Conservation (phyloP, 129 eudicot genomes). For the Lactuca saligna region DNA sequence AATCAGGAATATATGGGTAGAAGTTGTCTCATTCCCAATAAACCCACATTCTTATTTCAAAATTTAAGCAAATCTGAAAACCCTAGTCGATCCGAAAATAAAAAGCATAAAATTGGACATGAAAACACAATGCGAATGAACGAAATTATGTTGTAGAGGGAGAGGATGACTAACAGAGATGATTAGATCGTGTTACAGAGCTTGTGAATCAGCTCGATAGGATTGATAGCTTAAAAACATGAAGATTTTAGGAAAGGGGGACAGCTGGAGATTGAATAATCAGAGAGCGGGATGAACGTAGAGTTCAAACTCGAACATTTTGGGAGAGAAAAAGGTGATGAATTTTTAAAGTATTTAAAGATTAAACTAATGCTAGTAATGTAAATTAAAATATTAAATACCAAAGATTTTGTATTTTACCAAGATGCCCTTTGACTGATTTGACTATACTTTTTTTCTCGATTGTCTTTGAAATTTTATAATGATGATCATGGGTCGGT, state of each 20-base stretch:
- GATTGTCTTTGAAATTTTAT: not conserved
- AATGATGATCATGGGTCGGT: too few relatives aligned
- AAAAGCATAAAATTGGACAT: conserved; percentile 10
- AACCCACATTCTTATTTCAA: conserved; percentile 10
- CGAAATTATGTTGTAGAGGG: not conserved
- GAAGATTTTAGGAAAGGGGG: conserved; percentile 7
- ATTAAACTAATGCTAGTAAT: conserved; percentile 29
- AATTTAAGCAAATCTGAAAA: conserved; percentile 18
- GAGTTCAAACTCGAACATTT: conserved; percentile 43
- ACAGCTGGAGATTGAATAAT: conserved; percentile 28
- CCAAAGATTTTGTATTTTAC: conserved; percentile 24
- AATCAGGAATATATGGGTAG: conserved; percentile 9
- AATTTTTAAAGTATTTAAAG: conserved; percentile 16
- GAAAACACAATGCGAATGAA: not conserved
- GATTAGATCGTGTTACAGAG: conserved; percentile 6
- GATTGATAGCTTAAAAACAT: conserved; percentile 20
- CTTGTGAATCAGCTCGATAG: conserved; percentile 11
- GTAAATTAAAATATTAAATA: conserved; percentile 32
- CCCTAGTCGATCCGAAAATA: conserved; percentile 36
- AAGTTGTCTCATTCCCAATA: conserved; percentile 9
- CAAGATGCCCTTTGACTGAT: conserved; percentile 44
- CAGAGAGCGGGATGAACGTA: conserved; percentile 49
- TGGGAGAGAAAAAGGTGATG: conserved; percentile 20
- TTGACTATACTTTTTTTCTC: conserved; percentile 26
- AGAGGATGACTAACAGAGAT: conserved; percentile 24